Conservation (phyloP, 2,329 filamentous ascomycete genomes). For the Eutypa lata region DNA sequence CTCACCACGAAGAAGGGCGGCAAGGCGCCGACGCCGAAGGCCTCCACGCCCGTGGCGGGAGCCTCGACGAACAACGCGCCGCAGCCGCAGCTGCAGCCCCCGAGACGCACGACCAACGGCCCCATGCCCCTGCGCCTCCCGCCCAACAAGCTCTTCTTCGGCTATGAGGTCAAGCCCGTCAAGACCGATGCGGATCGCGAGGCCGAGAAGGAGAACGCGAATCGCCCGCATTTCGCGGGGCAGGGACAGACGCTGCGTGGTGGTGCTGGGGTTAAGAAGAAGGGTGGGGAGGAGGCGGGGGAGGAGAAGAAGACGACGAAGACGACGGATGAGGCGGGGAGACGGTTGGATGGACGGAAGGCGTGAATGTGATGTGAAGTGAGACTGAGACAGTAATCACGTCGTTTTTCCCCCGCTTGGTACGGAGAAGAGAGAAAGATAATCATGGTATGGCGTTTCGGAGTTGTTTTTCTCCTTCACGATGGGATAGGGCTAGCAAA, state of each 20-base stretch:
- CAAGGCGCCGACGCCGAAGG: slow-evolving; percentile 70
- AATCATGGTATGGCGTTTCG: neutral
- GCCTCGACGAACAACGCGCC: slow-evolving; percentile 42
- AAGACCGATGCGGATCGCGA: slow-evolving; percentile 74
- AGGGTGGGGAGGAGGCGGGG: slow-evolving; percentile 47
- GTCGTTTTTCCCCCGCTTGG: neutral
- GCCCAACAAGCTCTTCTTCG: slow-evolving; percentile 92
- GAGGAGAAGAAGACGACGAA: slow-evolving; percentile 43
- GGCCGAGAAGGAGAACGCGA: slow-evolving; percentile 61
- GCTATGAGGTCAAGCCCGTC: slow-evolving; percentile 86
- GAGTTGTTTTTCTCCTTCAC: too few relatives aligned
- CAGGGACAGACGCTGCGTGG: slow-evolving; percentile 76
- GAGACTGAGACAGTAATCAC: too few relatives aligned
- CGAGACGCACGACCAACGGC: slow-evolving; percentile 62
- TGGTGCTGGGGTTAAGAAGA: slow-evolving; percentile 67
- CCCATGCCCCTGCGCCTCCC: slow-evolving; percentile 82
- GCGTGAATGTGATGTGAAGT: slow-evolving; percentile 7
- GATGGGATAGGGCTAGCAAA: too few relatives aligned
- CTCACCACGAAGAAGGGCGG: slow-evolving; percentile 78
- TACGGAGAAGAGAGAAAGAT: neutral
- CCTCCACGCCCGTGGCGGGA: slow-evolving; percentile 68
- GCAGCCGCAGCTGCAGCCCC: slow-evolving; percentile 25
- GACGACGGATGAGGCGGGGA: slow-evolving; percentile 35
- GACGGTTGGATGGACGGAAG: slow-evolving; percentile 41
- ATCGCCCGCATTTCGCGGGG: slow-evolving; percentile 75